Evolutionary conservation across 495 filamentous ascomycete genomes (phyloP), one percentile per base, ranked within the genome.

Genomic region (Xylaria cubensis): DNA sequence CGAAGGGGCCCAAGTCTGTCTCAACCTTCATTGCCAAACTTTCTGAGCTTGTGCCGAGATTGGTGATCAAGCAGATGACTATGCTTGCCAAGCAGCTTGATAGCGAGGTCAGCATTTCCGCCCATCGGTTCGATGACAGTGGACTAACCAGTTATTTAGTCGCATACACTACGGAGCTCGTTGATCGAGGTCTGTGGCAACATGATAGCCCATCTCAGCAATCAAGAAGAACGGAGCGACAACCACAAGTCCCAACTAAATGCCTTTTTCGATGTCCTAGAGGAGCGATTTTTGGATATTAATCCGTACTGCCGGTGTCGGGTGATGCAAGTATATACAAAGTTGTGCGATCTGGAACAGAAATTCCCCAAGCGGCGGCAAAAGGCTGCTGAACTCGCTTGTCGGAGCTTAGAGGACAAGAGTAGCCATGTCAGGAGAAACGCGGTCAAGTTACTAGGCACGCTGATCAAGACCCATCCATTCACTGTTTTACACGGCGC

Each of bases 111-210:
- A 73, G 73, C 66, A 63, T 58, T 64, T 26, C n/a, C 21, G 7
- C n/a, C 29, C 46, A 19, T 10, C 26, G 24, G 55, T 4, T 24
- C 7, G 1, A 34, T 8, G 19, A 24, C n/a, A 62, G n/a, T 64
- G 8, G 48, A 59, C 74, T 79, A 75, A 80, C 66, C 32, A 46
- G 2, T 12, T 44, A 17, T 19, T 9, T 72, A 94, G 91, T 97
- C 97, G 26, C 97, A 98, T 80, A 95, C 94, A 19, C 88, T 99
- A 24, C 90, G 96, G 34, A 97, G 92, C 76, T 93, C 96, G 32
- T 87, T 99, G 39, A 94, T 99, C 68, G 96, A 99, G 79, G 94
- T 98, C n/a, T 97, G 94, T 80, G 97, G 96, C n/a, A 98, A 98
- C 82, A 88, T 99, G 75, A 92, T 98, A 67, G 87, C 90, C 17